A percentile compares a stretch with the other conserved stretches of the same genome.
phyloP scores from a whole-genome alignment of 305 asterid genomes.

The Fraxinus angustifolia region DNA sequence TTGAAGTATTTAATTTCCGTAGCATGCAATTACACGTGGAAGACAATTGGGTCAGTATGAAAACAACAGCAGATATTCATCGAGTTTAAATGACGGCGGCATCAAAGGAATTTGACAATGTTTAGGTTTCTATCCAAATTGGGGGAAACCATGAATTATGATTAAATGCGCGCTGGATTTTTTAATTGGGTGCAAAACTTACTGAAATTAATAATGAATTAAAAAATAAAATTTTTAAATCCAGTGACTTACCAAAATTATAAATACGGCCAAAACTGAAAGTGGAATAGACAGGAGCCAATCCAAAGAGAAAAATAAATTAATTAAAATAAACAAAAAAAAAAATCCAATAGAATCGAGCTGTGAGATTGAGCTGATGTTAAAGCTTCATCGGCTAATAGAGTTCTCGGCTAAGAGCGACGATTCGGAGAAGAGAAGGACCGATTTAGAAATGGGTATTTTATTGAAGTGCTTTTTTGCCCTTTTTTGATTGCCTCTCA shows the following conservation, averaged over 20 bases:
- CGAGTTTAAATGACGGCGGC: neutral
- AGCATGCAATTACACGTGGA: neutral
- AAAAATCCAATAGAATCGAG: neutral
- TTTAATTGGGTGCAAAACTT: neutral
- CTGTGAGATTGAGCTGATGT: neutral
- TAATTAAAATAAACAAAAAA: neutral
- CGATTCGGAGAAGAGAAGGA: neutral
- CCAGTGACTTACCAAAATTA: neutral
- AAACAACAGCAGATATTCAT: neutral
- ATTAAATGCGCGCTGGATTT: neutral
- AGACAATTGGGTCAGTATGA: neutral
- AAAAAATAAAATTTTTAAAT: neutral
- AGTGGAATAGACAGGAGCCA: neutral
- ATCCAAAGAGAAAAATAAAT: neutral
- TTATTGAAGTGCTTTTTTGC: neutral
- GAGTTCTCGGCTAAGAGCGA: neutral
- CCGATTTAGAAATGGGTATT: neutral
- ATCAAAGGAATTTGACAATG: neutral
- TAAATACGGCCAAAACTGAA: neutral
- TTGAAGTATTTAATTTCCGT: neutral
- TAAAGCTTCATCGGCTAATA: neutral
- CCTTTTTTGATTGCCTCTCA: neutral
- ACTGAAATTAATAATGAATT: neutral
- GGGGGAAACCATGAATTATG: neutral
- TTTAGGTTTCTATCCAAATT: neutral